Evolutionary conservation across 202 grass and related monocot species (phyloP).

Genomic region (Panicum hallii): DNA sequence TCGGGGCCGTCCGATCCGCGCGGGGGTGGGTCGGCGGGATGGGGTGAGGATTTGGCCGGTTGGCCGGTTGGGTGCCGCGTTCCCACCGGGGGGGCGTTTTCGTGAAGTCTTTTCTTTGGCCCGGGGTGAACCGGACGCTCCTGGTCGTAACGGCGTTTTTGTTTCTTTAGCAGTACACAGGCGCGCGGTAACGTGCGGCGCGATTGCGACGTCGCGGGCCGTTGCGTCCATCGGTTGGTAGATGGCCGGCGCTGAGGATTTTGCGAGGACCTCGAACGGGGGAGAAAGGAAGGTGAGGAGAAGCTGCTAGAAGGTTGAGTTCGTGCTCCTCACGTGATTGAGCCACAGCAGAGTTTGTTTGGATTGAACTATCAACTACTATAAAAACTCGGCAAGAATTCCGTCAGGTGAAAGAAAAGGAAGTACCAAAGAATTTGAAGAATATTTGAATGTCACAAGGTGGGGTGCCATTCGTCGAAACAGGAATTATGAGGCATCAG

Average conservation of each 20-base stretch:
- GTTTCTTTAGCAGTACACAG: background rate
- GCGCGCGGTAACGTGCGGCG: background rate
- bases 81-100: background rate
- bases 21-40: background rate
- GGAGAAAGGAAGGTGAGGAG: background rate
- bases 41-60: background rate
- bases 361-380: background rate
- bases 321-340: background rate
- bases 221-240: conserved; percentile 20
- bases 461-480: no score
- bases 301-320: conserved; percentile 25
- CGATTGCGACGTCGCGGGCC: conserved; percentile 10
- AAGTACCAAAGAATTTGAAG: no score
- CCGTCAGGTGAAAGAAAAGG: no score
- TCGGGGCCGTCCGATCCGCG: conserved; percentile 40
- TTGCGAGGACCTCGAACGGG: background rate
- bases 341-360: background rate
- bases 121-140: background rate
- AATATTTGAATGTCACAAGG: background rate
- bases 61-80: background rate
- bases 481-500: background rate
- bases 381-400: no score
- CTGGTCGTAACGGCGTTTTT: background rate
- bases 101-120: background rate
- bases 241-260: conserved; percentile 25